These are phyloP conservation scores for Boletus reticulatus DNA, from an alignment of 768 basidiomycete genomes.

Conservation along the genomic window DNA sequence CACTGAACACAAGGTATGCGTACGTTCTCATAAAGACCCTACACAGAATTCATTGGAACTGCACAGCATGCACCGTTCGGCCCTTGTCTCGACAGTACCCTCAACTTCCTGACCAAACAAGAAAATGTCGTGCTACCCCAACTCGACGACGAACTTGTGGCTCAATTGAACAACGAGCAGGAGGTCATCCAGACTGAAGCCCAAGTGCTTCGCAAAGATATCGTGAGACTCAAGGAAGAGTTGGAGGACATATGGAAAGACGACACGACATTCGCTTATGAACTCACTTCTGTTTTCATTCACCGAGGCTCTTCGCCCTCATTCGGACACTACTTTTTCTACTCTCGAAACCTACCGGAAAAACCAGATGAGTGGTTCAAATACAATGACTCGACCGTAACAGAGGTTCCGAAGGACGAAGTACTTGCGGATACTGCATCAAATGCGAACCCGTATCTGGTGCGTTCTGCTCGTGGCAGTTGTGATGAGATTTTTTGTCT, in stretches of 20 bases:
- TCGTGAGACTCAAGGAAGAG: constrained; percentile 57
- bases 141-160: constrained; percentile 59
- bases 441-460: constrained; percentile 88
- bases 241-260: constrained; percentile 76
- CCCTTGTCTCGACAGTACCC: constrained; percentile 52
- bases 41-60: neutral
- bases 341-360: constrained; percentile 82
- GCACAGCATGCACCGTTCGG: constrained; percentile 60
- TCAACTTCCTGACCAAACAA: constrained; percentile 56
- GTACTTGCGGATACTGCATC: constrained; percentile 88
- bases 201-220: constrained; percentile 48
- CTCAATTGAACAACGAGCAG: constrained; percentile 53
- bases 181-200: constrained; percentile 54
- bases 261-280: constrained; percentile 68
- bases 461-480: constrained; percentile 35
- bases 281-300: constrained; percentile 92
- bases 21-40: neutral
- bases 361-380: constrained; percentile 89
- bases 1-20: constrained; percentile 66
- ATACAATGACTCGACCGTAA: constrained; percentile 91
- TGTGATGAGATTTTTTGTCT: neutral
- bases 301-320: constrained; percentile 87
- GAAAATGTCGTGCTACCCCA: constrained; percentile 43
- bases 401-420: constrained; percentile 73
- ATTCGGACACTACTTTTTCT: constrained; percentile 96